Conservation (phyloP, 2,329 filamentous ascomycete species). For the Drechslera avenae region DNA sequence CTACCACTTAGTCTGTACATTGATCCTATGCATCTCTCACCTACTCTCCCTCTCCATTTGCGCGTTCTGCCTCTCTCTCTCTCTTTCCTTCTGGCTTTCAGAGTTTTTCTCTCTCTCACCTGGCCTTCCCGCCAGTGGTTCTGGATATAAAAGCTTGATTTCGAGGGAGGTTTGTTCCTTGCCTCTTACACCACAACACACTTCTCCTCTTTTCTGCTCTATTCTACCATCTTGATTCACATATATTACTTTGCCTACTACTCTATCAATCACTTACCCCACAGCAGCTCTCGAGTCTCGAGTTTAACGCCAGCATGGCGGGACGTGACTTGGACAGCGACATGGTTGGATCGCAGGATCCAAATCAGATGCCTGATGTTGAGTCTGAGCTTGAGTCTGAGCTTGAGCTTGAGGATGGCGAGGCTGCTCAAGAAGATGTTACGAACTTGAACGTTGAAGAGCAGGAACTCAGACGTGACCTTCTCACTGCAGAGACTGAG, state of each 20-base stretch:
- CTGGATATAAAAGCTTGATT: slow-evolving; percentile 2
- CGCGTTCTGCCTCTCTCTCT: background rate
- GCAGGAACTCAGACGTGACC: too few species aligned
- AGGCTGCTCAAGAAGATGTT: background rate
- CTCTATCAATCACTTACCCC: too few species aligned
- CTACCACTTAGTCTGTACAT: background rate
- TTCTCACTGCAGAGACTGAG: too few species aligned
- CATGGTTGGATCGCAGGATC: slow-evolving; percentile 2
- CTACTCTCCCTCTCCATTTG: too few species aligned
- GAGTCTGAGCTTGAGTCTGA: background rate
- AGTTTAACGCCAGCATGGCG: background rate
- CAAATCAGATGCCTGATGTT: background rate
- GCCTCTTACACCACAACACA: slow-evolving; percentile 6
- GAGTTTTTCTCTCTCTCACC: slow-evolving; percentile 1
- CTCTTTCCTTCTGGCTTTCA: background rate
- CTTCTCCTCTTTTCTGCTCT: background rate
- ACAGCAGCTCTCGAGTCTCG: background rate
- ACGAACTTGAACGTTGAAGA: background rate
- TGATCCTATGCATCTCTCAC: too few species aligned
- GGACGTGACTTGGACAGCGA: slow-evolving; percentile 2
- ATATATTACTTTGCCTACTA: background rate
- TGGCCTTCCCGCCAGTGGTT: background rate
- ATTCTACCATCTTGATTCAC: background rate
- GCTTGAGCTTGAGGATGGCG: background rate
- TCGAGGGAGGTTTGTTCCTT: background rate